Base-by-base conservation (phyloP, 169 alveolate species). In the Babesia ovata region DNA sequence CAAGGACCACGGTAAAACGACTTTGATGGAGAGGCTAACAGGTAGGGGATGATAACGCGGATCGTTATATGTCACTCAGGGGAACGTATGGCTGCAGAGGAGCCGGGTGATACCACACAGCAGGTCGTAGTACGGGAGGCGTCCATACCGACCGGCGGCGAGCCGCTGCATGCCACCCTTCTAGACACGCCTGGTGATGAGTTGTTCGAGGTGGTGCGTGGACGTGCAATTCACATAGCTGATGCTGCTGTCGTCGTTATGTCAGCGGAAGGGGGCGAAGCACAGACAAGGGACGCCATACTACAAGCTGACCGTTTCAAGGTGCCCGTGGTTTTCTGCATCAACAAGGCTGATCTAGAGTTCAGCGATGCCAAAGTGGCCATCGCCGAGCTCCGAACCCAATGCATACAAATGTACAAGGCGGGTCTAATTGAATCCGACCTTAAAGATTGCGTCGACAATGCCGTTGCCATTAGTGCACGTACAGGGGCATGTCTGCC, bases 1-100 rank as follows among this genome's bases (percentile, higher is more conserved):
- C 65, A 88, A 87, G 75, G 87, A 91, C 69, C 96, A 92, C 76
- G 96, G 96, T 24, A 92, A 92, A 79, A 91, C 96, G n/a, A 88
- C 95, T 14, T 48, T 92, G 21, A 72, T 92, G 58, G 95, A 90
- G 36, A 29, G 82, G 14, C 53, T 88, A 2, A 14, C 85, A 7
- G 92, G 92, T 39, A 28, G 8, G 39, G 2, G 39, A 33, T 6
- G 39, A 53, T 50, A 2, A 19, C 36, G 9, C 19, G 4, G 19
- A 26, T 36, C 39, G 4, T 2, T 3, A 14, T 0, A 17, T 3
- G 19, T 17, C 42, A 36, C 22, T 44, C 76, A 50, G 84, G 77
- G 28, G 84, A 88, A 36, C 54, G 52, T 44, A 36, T 78, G 45
- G 75, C 75, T 6, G 50, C 52, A 39, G 14, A 63, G 33, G 91